Evolutionary conservation across 140 eudicot species (phyloP).

Genomic region (Anethum foeniculum): DNA sequence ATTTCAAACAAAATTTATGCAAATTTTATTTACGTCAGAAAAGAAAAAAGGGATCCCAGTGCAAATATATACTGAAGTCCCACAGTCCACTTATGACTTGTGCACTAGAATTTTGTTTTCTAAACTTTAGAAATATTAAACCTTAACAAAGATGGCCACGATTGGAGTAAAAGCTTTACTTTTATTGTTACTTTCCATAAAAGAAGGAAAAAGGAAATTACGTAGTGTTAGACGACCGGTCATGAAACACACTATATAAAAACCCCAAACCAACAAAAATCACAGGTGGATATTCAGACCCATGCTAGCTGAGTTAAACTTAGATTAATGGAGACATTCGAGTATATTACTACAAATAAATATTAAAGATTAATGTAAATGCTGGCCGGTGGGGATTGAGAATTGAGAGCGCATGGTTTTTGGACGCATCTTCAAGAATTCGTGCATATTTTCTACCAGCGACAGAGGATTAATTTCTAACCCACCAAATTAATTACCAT

Average conservation of each 20-base stretch:
- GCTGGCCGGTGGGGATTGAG: background rate
- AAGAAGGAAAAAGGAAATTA: background rate
- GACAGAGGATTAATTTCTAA: background rate
- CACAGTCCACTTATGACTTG: background rate
- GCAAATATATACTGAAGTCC: too few species aligned
- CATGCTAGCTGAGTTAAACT: too few species aligned
- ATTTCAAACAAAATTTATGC: too few species aligned
- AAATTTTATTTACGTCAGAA: too few species aligned
- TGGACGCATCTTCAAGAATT: slow-evolving; percentile 8
- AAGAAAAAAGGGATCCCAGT: background rate
- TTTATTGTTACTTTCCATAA: background rate
- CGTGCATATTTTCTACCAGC: slow-evolving; percentile 37
- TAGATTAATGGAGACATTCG: too few species aligned
- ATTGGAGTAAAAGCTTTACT: background rate
- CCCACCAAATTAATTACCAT: background rate
- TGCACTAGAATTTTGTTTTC: background rate
- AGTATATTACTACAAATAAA: too few species aligned
- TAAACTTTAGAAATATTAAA: background rate
- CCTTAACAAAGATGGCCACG: background rate
- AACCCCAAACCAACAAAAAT: too few species aligned
- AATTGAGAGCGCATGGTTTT: slow-evolving; percentile 13
- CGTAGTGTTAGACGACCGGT: background rate
- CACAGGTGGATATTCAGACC: too few species aligned
- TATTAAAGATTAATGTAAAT: too few species aligned
- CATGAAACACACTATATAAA: background rate